Evolutionary conservation across 257 asterid species (phyloP).

Genomic region (Oldenlandia corymbosa): DNA sequence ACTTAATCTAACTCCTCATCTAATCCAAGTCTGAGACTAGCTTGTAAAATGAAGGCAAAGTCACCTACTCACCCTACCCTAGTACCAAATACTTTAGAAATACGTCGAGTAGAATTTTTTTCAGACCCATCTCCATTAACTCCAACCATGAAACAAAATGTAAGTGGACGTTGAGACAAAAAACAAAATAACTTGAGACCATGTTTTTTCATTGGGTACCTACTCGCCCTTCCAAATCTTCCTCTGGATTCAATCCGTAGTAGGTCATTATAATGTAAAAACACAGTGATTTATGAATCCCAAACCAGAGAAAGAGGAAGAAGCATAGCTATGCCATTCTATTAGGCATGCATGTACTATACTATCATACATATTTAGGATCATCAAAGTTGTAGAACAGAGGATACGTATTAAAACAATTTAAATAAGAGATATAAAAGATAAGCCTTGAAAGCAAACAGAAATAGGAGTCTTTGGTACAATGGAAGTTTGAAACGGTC

Average conservation of each 20-base stretch:
- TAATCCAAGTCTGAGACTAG: no score
- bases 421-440: background rate
- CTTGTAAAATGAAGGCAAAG: no score
- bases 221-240: background rate
- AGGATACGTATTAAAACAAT: background rate
- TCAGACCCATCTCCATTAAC: background rate
- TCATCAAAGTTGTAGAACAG: background rate
- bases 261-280: no score
- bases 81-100: background rate
- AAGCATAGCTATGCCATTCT: no score
- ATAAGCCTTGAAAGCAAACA: background rate
- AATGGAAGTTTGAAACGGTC: background rate
- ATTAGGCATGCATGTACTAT: no score
- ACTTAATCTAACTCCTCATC: no score
- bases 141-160: background rate
- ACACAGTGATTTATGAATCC: no score
- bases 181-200: background rate
- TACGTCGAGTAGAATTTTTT: background rate
- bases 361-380: no score
- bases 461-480: background rate
- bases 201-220: background rate
- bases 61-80: no score
- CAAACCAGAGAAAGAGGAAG: no score
- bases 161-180: background rate
- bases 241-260: no score